Percentiles rank a stretch among this genome's conserved stretches.
Conservation (phyloP, 2,329 filamentous ascomycete species). For the Cladosporium sp. region DNA sequence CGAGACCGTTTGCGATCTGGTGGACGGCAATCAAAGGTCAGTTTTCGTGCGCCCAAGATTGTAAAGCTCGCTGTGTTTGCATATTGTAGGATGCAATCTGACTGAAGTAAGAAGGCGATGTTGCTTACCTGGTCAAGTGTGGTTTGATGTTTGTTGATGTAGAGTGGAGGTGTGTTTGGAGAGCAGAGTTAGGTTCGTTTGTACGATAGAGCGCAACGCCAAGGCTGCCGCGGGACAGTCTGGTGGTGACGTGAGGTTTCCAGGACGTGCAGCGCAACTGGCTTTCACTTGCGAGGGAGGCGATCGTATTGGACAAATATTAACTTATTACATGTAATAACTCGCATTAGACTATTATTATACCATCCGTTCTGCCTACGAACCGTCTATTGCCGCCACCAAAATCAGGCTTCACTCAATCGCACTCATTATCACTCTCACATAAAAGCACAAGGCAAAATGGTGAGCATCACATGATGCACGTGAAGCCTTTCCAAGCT, state of each 20-base stretch:
- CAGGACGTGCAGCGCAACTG: not conserved
- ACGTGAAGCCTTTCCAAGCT: not conserved
- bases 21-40: not conserved
- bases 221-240: not conserved
- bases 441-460: not conserved
- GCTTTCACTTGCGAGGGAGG: not conserved
- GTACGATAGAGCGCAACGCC: not conserved
- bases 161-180: not conserved
- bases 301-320: no score
- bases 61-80: not conserved
- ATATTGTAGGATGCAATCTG: not conserved
- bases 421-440: no score
- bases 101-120: not conserved
- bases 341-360: no score
- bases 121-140: not conserved
- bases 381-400: no score
- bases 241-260: constrained; percentile 1
- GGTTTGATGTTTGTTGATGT: not conserved
- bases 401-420: no score
- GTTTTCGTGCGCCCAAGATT: not conserved
- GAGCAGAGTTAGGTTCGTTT: not conserved
- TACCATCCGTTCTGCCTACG: no score
- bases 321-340: no score
- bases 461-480: not conserved
- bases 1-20: not conserved